phyloP scores from a whole-genome alignment of 495 filamentous ascomycete genomes.

The Penicillium chermesinum region DNA sequence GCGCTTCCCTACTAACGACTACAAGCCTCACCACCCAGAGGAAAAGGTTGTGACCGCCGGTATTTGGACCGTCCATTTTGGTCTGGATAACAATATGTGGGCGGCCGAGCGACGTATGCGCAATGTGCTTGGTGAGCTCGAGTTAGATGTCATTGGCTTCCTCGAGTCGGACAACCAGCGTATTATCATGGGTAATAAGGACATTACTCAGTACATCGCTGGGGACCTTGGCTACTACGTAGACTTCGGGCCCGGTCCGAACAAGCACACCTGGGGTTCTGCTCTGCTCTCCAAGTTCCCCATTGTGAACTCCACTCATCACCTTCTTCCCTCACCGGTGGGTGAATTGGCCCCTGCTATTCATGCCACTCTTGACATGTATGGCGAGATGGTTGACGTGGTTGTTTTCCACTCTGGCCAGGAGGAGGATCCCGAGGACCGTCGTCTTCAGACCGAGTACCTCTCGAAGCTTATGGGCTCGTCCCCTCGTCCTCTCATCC shows the following conservation, averaged over 20 bases:
- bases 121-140: slow-evolving; percentile 84
- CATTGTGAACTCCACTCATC: slow-evolving; percentile 94
- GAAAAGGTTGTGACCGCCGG: slow-evolving; percentile 84
- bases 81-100: slow-evolving; percentile 99
- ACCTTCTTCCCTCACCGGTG: slow-evolving; percentile 85
- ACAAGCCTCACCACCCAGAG: slow-evolving; percentile 81
- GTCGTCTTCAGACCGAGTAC: slow-evolving; percentile 82
- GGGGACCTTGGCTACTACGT: slow-evolving; percentile 98
- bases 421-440: slow-evolving; percentile 94
- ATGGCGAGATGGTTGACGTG: slow-evolving; percentile 85
- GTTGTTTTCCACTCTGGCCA: slow-evolving; percentile 99
- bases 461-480: slow-evolving; percentile 83
- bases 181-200: slow-evolving; percentile 99
- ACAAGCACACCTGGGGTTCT: slow-evolving; percentile 98
- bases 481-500: slow-evolving; percentile 71
- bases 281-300: slow-evolving; percentile 96
- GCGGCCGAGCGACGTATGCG: slow-evolving; percentile 91
- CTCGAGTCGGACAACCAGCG: slow-evolving; percentile 92
- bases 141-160: slow-evolving; percentile 91
- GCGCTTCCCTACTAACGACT: slow-evolving; percentile 92
- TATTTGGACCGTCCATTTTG: slow-evolving; percentile 99
- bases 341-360: slow-evolving; percentile 97
- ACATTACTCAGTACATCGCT: slow-evolving; percentile 90
- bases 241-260: slow-evolving; percentile 94
- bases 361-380: slow-evolving; percentile 88